Base-by-base conservation (phyloP, 345 rosid species). In the Rhodomyrtus tomentosa region DNA sequence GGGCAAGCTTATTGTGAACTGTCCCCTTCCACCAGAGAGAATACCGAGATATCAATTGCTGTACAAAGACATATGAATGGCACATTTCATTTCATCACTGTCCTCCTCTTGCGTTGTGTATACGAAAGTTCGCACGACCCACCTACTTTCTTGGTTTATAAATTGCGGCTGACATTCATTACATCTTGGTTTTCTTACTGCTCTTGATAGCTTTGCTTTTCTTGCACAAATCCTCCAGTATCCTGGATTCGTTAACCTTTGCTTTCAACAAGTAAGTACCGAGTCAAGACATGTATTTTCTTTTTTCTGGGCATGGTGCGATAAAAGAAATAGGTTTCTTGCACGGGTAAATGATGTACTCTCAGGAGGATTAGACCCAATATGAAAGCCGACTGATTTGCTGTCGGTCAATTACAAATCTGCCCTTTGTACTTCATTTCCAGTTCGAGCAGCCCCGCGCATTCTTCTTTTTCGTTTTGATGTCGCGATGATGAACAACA, bases 1-100 rank as follows among this genome's bases (percentile, higher is more conserved):
- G 87, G 98, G 99, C 84, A 95, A 97, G 93, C 85, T 94, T 87
- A 97, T 95, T 22, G 98, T 94, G 81, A 85, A 83, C 56, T 95
- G 98, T 79, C 98, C 99, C 1, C 82, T 97, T 51, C 99, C 99
- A 2, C 91, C 91, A 0, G 98, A 95, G 88, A 88, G 95, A 82
- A 91, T 95, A 88, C 96, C 99, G 14, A 94, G 92, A 84, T 95
- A 93, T 87, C 95, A 97, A 83, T 84, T 95, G 81, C 83, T 97
- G 56, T 97, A 92, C 90, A 94, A 92, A 88, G 95, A 91, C 87
- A 87, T 97, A 42, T 93, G 85, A 88, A 80, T 51, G 3, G 55
- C 10, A 10, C 82, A 24, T 24, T 76, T 72, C 54, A 36, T 27
- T 74, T 73, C 54, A 36, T 27, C 27, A 7, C 4, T 7, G 68